phyloP scores from a whole-genome alignment of 495 filamentous ascomycete genomes.

The Cryomyces minteri region DNA sequence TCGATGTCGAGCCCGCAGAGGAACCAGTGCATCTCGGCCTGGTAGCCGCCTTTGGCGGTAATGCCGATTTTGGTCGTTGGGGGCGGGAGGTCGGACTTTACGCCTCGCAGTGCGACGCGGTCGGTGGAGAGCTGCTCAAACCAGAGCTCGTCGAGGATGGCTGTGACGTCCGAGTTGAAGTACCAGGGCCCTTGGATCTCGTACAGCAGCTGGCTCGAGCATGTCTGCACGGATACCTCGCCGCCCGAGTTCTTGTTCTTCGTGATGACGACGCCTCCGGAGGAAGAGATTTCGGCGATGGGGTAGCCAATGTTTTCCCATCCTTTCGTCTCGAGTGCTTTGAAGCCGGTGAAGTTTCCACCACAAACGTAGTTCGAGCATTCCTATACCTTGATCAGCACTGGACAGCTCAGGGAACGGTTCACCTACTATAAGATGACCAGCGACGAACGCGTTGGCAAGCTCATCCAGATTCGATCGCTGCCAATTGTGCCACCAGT shows the following conservation, averaged over 20 bases:
- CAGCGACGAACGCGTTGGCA: conserved; percentile 13
- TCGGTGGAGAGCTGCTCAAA: conserved; percentile 10
- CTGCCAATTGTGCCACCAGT: conserved; percentile 21
- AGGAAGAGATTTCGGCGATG: conserved; percentile 11
- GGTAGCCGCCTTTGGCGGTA: conserved; percentile 12
- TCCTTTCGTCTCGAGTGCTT: conserved; percentile 5
- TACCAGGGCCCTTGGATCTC: conserved; percentile 15
- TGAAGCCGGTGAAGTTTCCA: conserved; percentile 15
- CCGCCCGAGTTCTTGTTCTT: conserved; percentile 9
- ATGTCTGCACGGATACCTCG: conserved; percentile 9
- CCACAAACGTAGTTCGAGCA: background rate
- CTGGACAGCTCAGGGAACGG: background rate
- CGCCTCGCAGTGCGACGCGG: conserved; percentile 10
- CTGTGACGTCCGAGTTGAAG: conserved; percentile 14
- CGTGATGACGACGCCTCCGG: conserved; percentile 11
- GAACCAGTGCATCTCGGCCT: conserved; percentile 16
- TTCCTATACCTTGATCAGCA: background rate
- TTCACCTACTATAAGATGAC: conserved; percentile 13
- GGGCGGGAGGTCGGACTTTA: conserved; percentile 7
- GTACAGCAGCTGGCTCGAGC: conserved; percentile 11
- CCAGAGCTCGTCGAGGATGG: conserved; percentile 7
- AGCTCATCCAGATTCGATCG: conserved; percentile 9
- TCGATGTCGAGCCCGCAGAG: conserved; percentile 15
- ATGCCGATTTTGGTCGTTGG: conserved; percentile 13
- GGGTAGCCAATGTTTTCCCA: conserved; percentile 13